Percentiles rank a stretch among this genome's conserved stretches.
phyloP scores from a whole-genome alignment of 2,329 filamentous ascomycete genomes.

The Calonectria hongkongensis region DNA sequence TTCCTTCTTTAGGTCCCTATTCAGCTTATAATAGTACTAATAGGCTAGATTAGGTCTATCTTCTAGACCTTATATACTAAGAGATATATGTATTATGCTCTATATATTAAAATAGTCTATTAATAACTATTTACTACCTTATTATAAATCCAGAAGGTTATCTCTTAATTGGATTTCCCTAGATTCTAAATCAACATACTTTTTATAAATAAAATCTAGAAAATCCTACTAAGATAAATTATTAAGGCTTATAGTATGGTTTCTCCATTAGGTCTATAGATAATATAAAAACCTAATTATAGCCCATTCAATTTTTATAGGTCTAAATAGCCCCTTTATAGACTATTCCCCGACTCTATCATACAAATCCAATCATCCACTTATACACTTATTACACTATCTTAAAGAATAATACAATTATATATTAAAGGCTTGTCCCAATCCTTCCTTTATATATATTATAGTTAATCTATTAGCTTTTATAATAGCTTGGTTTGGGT shows the following conservation, averaged over 20 bases:
- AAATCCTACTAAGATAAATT: not conserved
- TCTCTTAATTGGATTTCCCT: not conserved
- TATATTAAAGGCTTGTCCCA: constrained; percentile 42
- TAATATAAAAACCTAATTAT: too few relatives aligned
- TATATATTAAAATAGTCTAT: not conserved
- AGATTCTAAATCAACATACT: not conserved
- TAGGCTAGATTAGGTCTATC: not conserved
- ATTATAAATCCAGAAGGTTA: not conserved
- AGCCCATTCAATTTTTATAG: too few relatives aligned
- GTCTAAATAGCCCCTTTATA: too few relatives aligned
- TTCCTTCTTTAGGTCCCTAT: not conserved
- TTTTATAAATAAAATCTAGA: not conserved
- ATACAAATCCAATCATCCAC: too few relatives aligned
- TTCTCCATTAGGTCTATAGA: too few relatives aligned
- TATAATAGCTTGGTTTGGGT: too few relatives aligned
- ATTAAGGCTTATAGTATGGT: too few relatives aligned
- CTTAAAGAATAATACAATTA: constrained; percentile 30
- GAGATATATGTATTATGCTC: not conserved
- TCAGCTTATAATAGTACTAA: not conserved
- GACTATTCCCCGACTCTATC: too few relatives aligned
- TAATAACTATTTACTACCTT: not conserved
- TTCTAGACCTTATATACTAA: not conserved
- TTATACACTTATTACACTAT: too few relatives aligned
- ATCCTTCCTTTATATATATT: constrained; percentile 23
- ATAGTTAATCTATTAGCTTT: too few relatives aligned